Evolutionary conservation across 768 basidiomycete genomes (phyloP).

Genomic region (Collybia nuda): DNA sequence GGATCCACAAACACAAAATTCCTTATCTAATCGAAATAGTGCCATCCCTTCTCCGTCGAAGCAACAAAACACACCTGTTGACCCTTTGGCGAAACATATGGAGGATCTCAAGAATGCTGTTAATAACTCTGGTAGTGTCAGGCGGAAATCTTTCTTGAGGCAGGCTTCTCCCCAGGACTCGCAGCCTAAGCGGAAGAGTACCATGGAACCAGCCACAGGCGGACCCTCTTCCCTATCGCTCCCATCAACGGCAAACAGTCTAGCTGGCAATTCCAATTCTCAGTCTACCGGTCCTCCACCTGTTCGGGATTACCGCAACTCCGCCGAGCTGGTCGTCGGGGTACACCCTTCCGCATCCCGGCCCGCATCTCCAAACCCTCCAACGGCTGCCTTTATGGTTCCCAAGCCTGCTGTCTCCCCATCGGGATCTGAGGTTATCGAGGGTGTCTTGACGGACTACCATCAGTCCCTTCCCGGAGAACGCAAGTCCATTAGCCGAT

Average conservation of each 20-base stretch:
- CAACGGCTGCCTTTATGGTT: slow-evolving; percentile 76
- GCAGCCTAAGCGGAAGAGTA: slow-evolving; percentile 16
- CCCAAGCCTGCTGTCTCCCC: slow-evolving; percentile 49
- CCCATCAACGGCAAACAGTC: slow-evolving; percentile 19
- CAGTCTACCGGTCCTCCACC: slow-evolving; percentile 27
- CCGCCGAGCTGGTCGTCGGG: slow-evolving; percentile 80
- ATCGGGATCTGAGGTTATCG: slow-evolving; percentile 55
- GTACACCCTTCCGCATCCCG: slow-evolving; percentile 70
- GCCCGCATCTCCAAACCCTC: slow-evolving; percentile 70
- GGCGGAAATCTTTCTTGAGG: slow-evolving; percentile 42
- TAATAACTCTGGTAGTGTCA: slow-evolving; percentile 43
- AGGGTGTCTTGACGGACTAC: slow-evolving; percentile 75
- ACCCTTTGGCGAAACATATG: slow-evolving; percentile 69
- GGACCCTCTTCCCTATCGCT: slow-evolving; percentile 35
- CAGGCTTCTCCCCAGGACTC: slow-evolving; percentile 21
- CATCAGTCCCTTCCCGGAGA: slow-evolving; percentile 89
- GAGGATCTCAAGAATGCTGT: slow-evolving; percentile 53
- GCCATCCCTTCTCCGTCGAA: slow-evolving; percentile 26
- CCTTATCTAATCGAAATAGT: slow-evolving; percentile 22
- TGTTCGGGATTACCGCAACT: slow-evolving; percentile 66
- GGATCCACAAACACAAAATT: slow-evolving; percentile 57
- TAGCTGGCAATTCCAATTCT: slow-evolving; percentile 20
- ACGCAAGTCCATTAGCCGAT: slow-evolving; percentile 55
- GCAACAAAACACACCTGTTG: slow-evolving; percentile 35
- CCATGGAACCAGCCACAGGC: slow-evolving; percentile 21